phyloP scores from a whole-genome alignment of 1,284 basidiomycete genomes.

The Athelia sp. region DNA sequence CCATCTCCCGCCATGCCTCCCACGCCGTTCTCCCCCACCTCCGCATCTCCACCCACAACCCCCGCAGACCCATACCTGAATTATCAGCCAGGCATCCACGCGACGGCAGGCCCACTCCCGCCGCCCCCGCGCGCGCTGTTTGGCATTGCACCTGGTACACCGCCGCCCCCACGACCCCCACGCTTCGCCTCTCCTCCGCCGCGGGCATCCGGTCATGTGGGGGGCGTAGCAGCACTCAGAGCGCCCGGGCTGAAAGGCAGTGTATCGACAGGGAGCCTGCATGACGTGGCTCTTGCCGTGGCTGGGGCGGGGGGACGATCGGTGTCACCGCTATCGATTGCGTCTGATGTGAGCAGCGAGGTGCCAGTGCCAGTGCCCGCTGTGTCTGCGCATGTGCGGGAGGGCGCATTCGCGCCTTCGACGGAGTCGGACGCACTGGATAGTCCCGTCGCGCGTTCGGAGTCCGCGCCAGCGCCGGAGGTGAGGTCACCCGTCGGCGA shows the following conservation, averaged over 20 bases:
- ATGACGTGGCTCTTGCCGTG: too few species aligned
- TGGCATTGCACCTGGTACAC: constrained; percentile 34
- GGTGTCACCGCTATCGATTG: background rate
- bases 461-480: background rate
- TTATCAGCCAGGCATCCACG: constrained; percentile 64
- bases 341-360: background rate
- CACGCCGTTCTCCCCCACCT: constrained; percentile 12
- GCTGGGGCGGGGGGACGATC: too few species aligned
- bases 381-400: constrained; percentile 1
- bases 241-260: constrained; percentile 29
- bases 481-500: background rate
- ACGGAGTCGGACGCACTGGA: constrained; percentile 1
- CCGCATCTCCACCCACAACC: constrained; percentile 8
- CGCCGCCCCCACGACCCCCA: constrained; percentile 63
- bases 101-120: constrained; percentile 68
- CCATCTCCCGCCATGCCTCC: constrained; percentile 8
- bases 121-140: constrained; percentile 56
- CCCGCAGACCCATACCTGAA: constrained; percentile 38
- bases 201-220: constrained; percentile 26
- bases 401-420: constrained; percentile 6
- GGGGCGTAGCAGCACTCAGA: constrained; percentile 50
- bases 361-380: background rate
- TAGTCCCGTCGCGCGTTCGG: background rate
- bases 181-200: constrained; percentile 51
- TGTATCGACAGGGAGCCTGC: background rate